phyloP scores from a whole-genome alignment of 768 basidiomycete genomes.

The Tylopilus vinaceipallidus region DNA sequence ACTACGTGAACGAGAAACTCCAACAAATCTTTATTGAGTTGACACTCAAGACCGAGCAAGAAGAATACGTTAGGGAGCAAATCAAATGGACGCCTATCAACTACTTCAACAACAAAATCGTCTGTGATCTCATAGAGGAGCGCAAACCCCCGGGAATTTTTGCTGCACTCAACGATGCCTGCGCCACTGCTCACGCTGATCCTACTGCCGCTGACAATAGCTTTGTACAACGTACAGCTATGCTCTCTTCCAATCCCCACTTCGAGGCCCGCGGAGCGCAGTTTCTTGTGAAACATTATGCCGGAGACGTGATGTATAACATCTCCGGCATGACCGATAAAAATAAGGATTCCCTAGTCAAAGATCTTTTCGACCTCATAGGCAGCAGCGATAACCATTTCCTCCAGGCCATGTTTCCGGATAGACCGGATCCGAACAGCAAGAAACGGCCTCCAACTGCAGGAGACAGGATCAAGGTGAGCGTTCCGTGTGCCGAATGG shows the following conservation, averaged over 20 bases:
- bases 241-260: constrained; percentile 81
- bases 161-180: constrained; percentile 97
- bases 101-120: constrained; percentile 97
- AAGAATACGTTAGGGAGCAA: constrained; percentile 97
- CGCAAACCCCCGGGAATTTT: constrained; percentile 95
- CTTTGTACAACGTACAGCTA: constrained; percentile 87
- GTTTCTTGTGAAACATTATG: constrained; percentile 95
- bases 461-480: constrained; percentile 94
- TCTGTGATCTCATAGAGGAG: constrained; percentile 98
- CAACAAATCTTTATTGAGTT: constrained; percentile 99
- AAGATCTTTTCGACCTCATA: constrained; percentile 90
- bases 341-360: constrained; percentile 96
- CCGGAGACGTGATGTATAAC: constrained; percentile 98
- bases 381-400: constrained; percentile 79
- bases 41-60: constrained; percentile 98
- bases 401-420: constrained; percentile 86
- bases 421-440: constrained; percentile 91
- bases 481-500: background rate
- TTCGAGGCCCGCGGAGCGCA: constrained; percentile 94
- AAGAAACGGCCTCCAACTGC: constrained; percentile 98
- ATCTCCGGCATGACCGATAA: constrained; percentile 99
- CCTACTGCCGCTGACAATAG: constrained; percentile 95
- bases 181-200: constrained; percentile 97
- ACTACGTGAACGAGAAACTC: constrained; percentile 99
- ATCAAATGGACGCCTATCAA: constrained; percentile 99